Percentiles rank a stretch among this genome's conserved stretches.
phyloP scores from a whole-genome alignment of 2,329 filamentous ascomycete genomes.

The Cladosporium sp. region DNA sequence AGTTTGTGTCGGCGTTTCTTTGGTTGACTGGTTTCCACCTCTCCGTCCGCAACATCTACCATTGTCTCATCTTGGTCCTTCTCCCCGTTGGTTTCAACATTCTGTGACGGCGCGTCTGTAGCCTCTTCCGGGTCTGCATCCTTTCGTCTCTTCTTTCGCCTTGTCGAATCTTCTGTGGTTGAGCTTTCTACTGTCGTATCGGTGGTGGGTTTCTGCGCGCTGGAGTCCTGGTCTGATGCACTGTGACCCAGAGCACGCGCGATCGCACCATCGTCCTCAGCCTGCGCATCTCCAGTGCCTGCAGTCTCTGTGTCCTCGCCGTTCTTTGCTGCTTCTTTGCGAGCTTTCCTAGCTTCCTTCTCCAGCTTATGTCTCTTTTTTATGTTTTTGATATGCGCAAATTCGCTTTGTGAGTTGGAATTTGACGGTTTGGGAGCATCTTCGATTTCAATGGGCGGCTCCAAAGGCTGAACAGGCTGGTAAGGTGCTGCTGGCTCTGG shows the following conservation, averaged over 20 bases:
- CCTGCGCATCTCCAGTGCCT: background rate
- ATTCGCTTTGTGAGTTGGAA: constrained; percentile 17
- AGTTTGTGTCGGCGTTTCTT: constrained; percentile 46
- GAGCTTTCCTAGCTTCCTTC: constrained; percentile 29
- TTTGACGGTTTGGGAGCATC: background rate
- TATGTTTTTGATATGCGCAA: constrained; percentile 25
- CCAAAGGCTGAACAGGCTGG: background rate
- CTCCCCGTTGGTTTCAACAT: constrained; percentile 3
- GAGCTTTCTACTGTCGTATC: background rate
- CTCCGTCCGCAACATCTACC: constrained; percentile 4
- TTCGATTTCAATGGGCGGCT: background rate
- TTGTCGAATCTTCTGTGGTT: background rate
- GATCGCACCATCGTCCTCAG: background rate
- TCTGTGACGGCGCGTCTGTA: background rate
- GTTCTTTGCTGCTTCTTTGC: constrained; percentile 21
- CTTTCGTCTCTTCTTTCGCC: background rate
- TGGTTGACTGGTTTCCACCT: constrained; percentile 29
- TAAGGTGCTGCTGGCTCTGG: background rate
- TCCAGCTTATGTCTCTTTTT: constrained; percentile 33
- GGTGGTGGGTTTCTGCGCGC: background rate
- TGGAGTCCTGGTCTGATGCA: background rate
- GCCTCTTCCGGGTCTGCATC: background rate
- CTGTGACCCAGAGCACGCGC: background rate
- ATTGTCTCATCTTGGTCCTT: constrained; percentile 5
- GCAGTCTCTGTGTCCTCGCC: background rate